Evolutionary conservation across 495 filamentous ascomycete genomes (phyloP), one percentile per base, ranked within the genome.

Genomic region (Aspergillus biplanus): DNA sequence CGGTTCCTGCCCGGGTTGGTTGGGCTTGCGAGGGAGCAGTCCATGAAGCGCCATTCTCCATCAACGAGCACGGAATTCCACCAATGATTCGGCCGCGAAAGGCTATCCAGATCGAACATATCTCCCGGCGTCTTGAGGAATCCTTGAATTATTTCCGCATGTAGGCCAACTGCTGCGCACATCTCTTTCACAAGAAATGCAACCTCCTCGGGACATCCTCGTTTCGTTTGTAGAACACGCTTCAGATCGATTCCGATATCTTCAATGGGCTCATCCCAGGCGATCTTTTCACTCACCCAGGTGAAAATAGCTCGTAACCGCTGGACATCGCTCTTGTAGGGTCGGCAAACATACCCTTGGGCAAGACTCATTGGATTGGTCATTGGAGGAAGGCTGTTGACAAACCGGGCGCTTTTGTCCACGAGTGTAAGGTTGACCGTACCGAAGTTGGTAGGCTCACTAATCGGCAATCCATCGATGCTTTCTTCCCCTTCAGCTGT

Each of bases 31-130:
- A 99, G 82, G 18, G 92, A 92, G 69, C 92, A 96, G 73, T 99
- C 95, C 85, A 99, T 94, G 62, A 97, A 88, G 52, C 95, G 89
- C 95, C 95, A 99, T 75, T 97, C 92, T 15, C 90, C 89, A 69
- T 99, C 96, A 11, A 97, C 88, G 42, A 97, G 76, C 4, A 99
- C 93, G 2, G 92, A 89, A 69, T 99, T 99, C 95, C 95, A 99
- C 90, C 92, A 97, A 80, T 99, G 95, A 67, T 99, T 99, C 7
- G 94, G 85, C 39, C 89, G 86, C 59, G 90, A 86, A 13, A 89
- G 84, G 50, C 75, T 77, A 52, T 88, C 89, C 31, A 91, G 75
- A 37, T 97, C 93, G 15, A 92, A 82, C 3, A 86, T 74, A 66
- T 97, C 94, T 1, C 94, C 95, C 0, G 96, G 96, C 9, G 85